Base-by-base conservation (phyloP, 176 grass and related monocot genomes). In the Cenchrus fungigraminus region DNA sequence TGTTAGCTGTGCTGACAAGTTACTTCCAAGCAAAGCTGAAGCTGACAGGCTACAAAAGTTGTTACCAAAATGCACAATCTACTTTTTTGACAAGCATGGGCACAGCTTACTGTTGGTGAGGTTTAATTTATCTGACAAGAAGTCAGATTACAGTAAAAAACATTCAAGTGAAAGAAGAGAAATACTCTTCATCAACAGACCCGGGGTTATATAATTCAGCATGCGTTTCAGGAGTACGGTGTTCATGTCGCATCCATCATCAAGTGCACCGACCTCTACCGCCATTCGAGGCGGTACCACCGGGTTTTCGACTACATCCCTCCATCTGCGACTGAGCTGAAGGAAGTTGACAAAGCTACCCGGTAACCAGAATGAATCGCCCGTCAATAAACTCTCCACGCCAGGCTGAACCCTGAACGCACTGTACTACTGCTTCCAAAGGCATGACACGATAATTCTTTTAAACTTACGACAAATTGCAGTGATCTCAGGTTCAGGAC, bases 21-120 rank as follows among this genome's bases (percentile, higher is more conserved):
- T 95, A 82, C 90, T 95, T 71, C 92, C 92, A 58, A 95, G 90
- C 66, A 92, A 92, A 84, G 73, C 28, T 54, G 92, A 95, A 90
- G 92, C 87, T 31, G 32, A 83, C 34, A 92, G 87, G 59, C 85
- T 95, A 45, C 92, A 92, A 44, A 92, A 80, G 46, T 45, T 63
- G 42, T 31, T 92, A 73, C 66, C 63, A 12, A 82, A 90, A 80
- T 92, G 92, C 82, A 92, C 83, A 77, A 56, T 88, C 20, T 89
- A 59, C 87, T 95, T 90, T 42, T 95, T 90, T 25, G 67, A 88
- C 68, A 89, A 90, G 55, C 90, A 95, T 77, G 92, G 92, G 7
- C 92, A 95, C 73, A 86, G 86, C 73, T 87, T 95, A 83, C 62
- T 95, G 37, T 19, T 95, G 90, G 92, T 92, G 86, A 78, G 77